Conservation (phyloP, 2,329 filamentous ascomycete species). For the Lecanicillium sp. region DNA sequence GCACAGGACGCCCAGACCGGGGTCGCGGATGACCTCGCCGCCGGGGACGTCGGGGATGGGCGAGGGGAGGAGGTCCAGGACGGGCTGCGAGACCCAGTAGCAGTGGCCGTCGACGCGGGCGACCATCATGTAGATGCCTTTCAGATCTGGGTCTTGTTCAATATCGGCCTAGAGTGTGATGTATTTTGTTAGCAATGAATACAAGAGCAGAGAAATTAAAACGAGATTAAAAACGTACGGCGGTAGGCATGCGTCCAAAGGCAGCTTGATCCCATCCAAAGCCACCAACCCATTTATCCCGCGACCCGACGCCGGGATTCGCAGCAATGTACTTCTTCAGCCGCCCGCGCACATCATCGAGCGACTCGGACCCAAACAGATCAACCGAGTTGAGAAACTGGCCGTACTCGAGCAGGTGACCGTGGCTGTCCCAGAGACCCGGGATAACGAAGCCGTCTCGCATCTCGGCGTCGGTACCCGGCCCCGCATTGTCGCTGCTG, state of each 20-base stretch:
- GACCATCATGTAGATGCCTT: conserved; percentile 57
- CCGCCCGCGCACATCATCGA: conserved; percentile 45
- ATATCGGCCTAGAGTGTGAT: conserved; percentile 39
- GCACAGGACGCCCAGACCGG: conserved; percentile 62
- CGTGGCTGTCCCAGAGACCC: conserved; percentile 65
- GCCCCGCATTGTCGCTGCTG: conserved; percentile 25
- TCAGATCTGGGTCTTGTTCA: conserved; percentile 41
- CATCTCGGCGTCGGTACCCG: conserved; percentile 20
- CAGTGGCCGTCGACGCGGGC: conserved; percentile 65
- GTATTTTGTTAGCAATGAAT: no score
- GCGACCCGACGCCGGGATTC: conserved; percentile 44
- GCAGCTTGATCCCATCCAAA: conserved; percentile 65
- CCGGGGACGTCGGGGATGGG: conserved; percentile 49
- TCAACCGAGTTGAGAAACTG: conserved; percentile 60
- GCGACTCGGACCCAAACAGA: conserved; percentile 50
- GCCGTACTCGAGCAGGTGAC: conserved; percentile 58
- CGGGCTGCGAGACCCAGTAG: conserved; percentile 58
- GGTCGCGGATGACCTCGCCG: conserved; percentile 54
- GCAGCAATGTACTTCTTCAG: conserved; percentile 41
- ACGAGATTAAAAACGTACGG: conserved; percentile 33
- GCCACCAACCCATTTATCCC: conserved; percentile 55
- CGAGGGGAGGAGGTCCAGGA: conserved; percentile 51
- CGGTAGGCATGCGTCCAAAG: conserved; percentile 58
- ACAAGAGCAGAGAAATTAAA: no score
- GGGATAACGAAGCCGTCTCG: conserved; percentile 50